Percentiles rank a stretch among this genome's conserved stretches.
Conservation (phyloP, 1,284 basidiomycete genomes). For the Polyporus tsugae region DNA sequence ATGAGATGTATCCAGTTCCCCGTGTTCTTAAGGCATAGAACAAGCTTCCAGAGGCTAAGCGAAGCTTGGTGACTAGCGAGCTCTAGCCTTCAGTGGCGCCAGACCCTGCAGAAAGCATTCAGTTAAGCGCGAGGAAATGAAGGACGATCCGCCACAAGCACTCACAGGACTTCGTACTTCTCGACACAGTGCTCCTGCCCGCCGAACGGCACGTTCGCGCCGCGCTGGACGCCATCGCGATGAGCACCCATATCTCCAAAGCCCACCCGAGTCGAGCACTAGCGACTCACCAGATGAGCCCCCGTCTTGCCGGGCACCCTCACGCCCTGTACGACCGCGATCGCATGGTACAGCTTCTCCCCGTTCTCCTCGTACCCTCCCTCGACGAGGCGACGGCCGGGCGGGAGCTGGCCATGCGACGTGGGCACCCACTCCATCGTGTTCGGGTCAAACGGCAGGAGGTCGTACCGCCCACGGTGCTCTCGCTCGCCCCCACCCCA, state of each 20-base stretch:
- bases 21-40: neutral
- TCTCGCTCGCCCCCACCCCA: constrained; percentile 68
- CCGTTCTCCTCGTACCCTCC: constrained; percentile 53
- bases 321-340: constrained; percentile 53
- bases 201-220: constrained; percentile 43
- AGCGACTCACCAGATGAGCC: constrained; percentile 61
- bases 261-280: constrained; percentile 12
- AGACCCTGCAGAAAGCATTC: constrained; percentile 36
- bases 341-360: constrained; percentile 47
- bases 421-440: constrained; percentile 78
- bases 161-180: constrained; percentile 30
- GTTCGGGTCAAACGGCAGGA: constrained; percentile 69
- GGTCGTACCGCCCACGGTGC: constrained; percentile 72
- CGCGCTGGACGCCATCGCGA: constrained; percentile 46
- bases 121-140: neutral
- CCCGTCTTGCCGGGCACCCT: constrained; percentile 78
- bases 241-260: neutral
- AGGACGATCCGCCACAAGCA: neutral
- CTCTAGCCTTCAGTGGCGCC: constrained; percentile 31
- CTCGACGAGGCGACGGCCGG: constrained; percentile 49
- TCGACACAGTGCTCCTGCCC: constrained; percentile 26
- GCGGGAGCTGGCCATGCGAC: constrained; percentile 64
- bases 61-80: neutral
- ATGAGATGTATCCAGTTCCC: neutral
- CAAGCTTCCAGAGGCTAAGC: neutral